A percentile compares a stretch with the other conserved stretches of the same genome.
Conservation (phyloP, 441 rosid genomes). For the Macaranga tanarius region DNA sequence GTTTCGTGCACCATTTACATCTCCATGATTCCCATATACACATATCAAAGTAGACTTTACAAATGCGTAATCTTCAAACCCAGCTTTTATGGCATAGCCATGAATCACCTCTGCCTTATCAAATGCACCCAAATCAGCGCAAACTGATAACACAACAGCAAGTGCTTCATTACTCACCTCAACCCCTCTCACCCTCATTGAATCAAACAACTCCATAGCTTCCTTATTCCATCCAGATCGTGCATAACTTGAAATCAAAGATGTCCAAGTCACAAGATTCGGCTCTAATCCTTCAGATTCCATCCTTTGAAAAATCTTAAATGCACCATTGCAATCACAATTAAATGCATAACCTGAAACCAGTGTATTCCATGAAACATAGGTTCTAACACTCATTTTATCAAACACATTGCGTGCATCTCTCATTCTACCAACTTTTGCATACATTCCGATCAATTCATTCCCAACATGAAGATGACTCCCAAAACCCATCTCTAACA, state of each 20-base stretch:
- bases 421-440: constrained; percentile 39
- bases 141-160: constrained; percentile 68
- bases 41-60: constrained; percentile 52
- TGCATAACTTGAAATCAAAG: constrained; percentile 60
- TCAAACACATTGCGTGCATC: constrained; percentile 57
- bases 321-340: constrained; percentile 46
- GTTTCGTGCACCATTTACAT: constrained; percentile 37
- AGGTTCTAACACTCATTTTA: constrained; percentile 49
- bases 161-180: constrained; percentile 52
- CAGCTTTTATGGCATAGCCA: constrained; percentile 58
- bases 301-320: constrained; percentile 50
- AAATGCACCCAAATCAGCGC: constrained; percentile 38
- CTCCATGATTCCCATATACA: constrained; percentile 59
- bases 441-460: constrained; percentile 60
- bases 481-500: constrained; percentile 45
- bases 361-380: constrained; percentile 69
- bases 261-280: constrained; percentile 70
- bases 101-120: constrained; percentile 45
- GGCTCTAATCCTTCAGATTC: constrained; percentile 55
- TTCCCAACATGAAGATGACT: constrained; percentile 49
- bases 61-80: constrained; percentile 55
- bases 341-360: constrained; percentile 50
- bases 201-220: constrained; percentile 46
- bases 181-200: constrained; percentile 49
- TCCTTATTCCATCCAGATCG: constrained; percentile 48